Evolutionary conservation across 768 basidiomycete genomes (phyloP), one percentile per base, ranked within the genome.

Genomic region (Serendipita sp.): DNA sequence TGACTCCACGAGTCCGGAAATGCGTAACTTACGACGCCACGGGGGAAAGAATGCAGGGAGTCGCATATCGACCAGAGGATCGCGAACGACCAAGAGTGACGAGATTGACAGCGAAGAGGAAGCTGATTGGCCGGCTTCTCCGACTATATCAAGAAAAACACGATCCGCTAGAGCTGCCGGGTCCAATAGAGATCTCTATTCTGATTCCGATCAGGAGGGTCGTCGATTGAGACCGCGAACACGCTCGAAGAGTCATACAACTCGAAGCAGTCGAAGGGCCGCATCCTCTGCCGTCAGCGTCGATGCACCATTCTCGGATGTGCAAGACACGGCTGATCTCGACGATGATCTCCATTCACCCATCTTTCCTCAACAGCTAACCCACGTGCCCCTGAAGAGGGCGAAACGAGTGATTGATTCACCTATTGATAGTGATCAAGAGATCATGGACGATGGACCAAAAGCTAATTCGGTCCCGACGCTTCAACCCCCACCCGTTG

Each of bases 221-320:
- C 29, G 55, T n/a, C 27, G 29, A n/a, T 10, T 36, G 16, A 3
- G 29, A 3, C 55, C n/a, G 11, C 55, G 55, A 8, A 60, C 55
- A n/a, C 18, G 55, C 16, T 60, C 55, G n/a, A 27, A 60, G 18
- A 60, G 55, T 34, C 55, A 60, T n/a, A 60, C 55, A n/a, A 60
- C 55, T 8, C n/a, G 36, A 34, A 60, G 55, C 55, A 60, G 29
- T 31, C 55, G 55, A 4, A 4, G 55, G 2, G 55, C 27, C 5
- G 55, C 27, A 29, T 60, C 55, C 4, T 60, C 36, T 4, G 33
- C 18, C 8, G 3, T 37, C 16, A 60, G 55, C 34, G 4, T 33
- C 4, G 36, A n/a, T 60, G 55, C 16, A 8, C 36, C 36, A 34
- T 23, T 31, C 8, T 60, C 55, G 10, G 55, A 60, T 5, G 16